Evolutionary conservation across 805 yeast species (phyloP), one percentile per base, ranked within the genome.

Genomic region (Maudiozyma saulgeensis): DNA sequence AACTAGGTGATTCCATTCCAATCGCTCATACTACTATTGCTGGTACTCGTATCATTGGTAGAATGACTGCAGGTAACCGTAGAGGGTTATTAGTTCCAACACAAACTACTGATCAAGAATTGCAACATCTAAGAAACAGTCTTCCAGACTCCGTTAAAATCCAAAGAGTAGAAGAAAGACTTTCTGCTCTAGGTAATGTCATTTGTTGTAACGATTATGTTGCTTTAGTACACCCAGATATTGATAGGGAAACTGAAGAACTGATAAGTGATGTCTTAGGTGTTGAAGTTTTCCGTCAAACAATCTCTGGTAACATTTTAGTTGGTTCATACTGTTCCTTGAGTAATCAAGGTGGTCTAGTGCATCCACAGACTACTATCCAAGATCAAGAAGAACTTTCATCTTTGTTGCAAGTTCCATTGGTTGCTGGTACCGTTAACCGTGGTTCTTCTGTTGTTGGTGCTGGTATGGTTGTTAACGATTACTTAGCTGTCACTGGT

Each of bases 171-270:
- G 99, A 93, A 72, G 99, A 93, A 74, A 82, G 99, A 67, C 75
- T 93, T 55, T 86, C 96, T 47, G 99, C 99, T 13, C 74, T 93
- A 57, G 99, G 99, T 61, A 93, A 93, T 61, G 99, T 93, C 54
- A 89, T 93, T 63, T 91, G 98, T 72, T 91, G 98, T 73, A 93
- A 93, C 70, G 99, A 93, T 70, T 93, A 93, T 67, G 99, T 95
- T 60, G 99, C 99, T 3, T 78, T 93, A 56, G 99, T 93, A 48
- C 99, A 93, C 70, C 99, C 99, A 46, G 99, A 93, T 73, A 88
- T 93, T 57, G 99, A 93, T 75, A 84, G 99, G 68, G 99, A 93
- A 72, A 93, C 99, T 47, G 99, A 93, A 73, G 99, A 93, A 74
- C 75, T 93, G 60, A 93, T 93, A 66, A 96, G 98, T 43, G 99